Conservation (phyloP, 2,329 filamentous ascomycete species). For the Coniella lustricola region DNA sequence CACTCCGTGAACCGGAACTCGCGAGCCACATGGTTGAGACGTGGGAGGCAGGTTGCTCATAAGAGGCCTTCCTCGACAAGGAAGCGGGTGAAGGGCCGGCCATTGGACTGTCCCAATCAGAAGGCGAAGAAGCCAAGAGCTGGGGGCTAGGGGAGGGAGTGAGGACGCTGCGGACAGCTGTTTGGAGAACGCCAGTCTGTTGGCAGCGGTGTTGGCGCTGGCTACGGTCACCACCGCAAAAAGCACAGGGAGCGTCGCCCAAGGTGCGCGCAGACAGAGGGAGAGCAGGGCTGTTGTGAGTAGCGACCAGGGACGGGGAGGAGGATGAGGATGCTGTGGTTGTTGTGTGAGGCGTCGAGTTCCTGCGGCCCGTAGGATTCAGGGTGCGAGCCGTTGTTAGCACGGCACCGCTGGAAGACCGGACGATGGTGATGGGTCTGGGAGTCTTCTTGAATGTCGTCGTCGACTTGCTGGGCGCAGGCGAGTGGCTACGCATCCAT, state of each 20-base stretch:
- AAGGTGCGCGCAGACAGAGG: conserved; percentile 30
- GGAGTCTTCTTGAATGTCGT: conserved; percentile 25
- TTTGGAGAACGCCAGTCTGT: conserved; percentile 12
- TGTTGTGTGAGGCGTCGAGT: conserved; percentile 31
- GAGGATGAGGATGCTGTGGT: conserved; percentile 15
- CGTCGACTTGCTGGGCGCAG: conserved; percentile 20
- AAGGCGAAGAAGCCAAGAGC: conserved; percentile 16
- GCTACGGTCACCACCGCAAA: conserved; percentile 26
- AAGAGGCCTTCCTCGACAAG: conserved; percentile 13
- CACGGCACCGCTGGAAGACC: conserved; percentile 17
- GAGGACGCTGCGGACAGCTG: conserved; percentile 1
- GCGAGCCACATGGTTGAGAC: background rate
- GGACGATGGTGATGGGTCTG: conserved; percentile 32
- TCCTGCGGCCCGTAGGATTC: conserved; percentile 17
- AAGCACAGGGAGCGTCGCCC: conserved; percentile 39
- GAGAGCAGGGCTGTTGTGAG: conserved; percentile 20
- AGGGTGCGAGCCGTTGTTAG: conserved; percentile 23
- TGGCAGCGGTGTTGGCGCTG: conserved; percentile 15
- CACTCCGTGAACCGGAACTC: background rate
- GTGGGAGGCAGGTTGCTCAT: conserved; percentile 1
- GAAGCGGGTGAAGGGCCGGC: conserved; percentile 3
- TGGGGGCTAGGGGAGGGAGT: conserved; percentile 9
- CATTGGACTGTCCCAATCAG: conserved; percentile 5
- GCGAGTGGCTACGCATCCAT: conserved; percentile 19
- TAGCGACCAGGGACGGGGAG: background rate